These are phyloP conservation scores for Magnaporthiopsis incrustans DNA, from an alignment of 2,329 filamentous ascomycete species.

Conservation along the genomic window DNA sequence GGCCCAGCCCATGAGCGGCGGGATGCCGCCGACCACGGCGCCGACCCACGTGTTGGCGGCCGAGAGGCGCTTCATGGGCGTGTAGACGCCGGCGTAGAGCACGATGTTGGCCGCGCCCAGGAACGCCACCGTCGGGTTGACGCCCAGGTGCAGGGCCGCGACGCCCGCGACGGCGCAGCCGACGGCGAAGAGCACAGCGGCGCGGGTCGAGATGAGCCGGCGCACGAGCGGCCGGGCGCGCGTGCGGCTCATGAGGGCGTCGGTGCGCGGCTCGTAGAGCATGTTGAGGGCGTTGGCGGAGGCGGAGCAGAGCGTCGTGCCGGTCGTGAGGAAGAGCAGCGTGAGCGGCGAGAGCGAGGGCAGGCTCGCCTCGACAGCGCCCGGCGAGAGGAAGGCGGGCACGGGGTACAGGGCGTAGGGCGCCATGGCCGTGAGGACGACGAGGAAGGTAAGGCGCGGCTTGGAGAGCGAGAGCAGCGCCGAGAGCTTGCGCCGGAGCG, in stretches of 20 bases:
- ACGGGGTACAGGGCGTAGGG: conserved; percentile 92
- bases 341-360: conserved; percentile 87
- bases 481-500: conserved; percentile 59
- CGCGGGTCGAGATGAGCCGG: conserved; percentile 61
- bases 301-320: conserved; percentile 82
- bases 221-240: conserved; percentile 84
- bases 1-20: conserved; percentile 96
- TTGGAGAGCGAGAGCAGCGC: conserved; percentile 90
- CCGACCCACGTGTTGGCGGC: conserved; percentile 93
- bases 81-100: conserved; percentile 88
- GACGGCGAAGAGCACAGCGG: conserved; percentile 73
- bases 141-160: conserved; percentile 72
- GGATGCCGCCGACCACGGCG: conserved; percentile 85
- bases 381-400: conserved; percentile 69
- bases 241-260: conserved; percentile 90
- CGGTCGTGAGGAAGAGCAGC: conserved; percentile 81
- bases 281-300: conserved; percentile 95
- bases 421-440: conserved; percentile 84
- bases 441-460: conserved; percentile 82
- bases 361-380: conserved; percentile 50
- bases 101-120: conserved; percentile 79
- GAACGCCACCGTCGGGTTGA: conserved; percentile 87
- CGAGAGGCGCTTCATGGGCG: conserved; percentile 80
- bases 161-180: conserved; percentile 62
- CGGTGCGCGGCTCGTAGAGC: conserved; percentile 86